Percentiles rank a stretch among this genome's conserved stretches.
These are phyloP conservation scores for Cordyceps cateniannulata DNA, from an alignment of 2,329 filamentous ascomycete genomes.

Conservation along the genomic window DNA sequence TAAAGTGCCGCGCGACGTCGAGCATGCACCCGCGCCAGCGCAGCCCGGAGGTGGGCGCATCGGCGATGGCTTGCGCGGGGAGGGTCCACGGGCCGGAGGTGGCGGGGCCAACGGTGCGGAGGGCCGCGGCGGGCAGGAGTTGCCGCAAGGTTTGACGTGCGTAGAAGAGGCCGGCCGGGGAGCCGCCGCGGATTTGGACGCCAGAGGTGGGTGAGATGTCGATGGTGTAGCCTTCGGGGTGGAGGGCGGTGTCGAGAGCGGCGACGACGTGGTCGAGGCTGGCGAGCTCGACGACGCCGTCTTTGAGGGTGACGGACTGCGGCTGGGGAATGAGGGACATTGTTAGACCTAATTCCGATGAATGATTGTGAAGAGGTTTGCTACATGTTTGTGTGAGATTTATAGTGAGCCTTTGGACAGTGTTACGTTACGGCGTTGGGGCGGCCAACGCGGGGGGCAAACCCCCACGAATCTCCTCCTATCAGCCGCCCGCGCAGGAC, in stretches of 20 bases:
- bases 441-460: neutral
- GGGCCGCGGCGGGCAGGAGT: too few species aligned
- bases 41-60: too few species aligned
- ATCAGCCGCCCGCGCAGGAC: neutral
- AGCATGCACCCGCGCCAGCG: too few species aligned
- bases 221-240: neutral
- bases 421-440: neutral
- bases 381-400: neutral
- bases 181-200: neutral
- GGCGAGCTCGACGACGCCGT: constrained; percentile 24
- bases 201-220: neutral
- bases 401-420: neutral
- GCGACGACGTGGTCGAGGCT: neutral
- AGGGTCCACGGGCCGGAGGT: too few species aligned
- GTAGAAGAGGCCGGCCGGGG: too few species aligned
- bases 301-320: neutral
- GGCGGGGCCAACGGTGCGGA: too few species aligned
- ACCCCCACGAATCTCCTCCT: neutral
- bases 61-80: too few species aligned
- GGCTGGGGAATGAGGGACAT: constrained; percentile 20
- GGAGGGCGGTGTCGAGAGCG: constrained; percentile 1
- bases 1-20: too few species aligned
- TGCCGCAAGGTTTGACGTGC: too few species aligned
- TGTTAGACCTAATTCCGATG: constrained; percentile 15
- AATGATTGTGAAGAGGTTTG: neutral